These are phyloP conservation scores for Gentiana dahurica DNA, from an alignment of 257 asterid genomes.

Conservation along the genomic window DNA sequence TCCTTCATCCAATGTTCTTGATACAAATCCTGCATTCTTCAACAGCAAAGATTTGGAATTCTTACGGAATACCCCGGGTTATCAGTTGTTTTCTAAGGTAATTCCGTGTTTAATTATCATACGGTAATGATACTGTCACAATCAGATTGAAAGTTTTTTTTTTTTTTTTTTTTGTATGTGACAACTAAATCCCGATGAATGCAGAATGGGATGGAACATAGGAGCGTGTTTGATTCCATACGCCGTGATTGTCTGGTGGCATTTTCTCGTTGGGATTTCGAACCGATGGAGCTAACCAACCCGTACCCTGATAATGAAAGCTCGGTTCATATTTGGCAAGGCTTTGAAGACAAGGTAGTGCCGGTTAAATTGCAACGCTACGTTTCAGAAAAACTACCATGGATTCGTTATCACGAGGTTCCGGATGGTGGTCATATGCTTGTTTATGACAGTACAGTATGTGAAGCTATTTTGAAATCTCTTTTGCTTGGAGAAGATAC, in stretches of 20 bases:
- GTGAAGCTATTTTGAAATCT: conserved; percentile 84
- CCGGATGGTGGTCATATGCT: conserved; percentile 86
- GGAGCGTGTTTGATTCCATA: conserved; percentile 51
- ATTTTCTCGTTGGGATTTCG: conserved; percentile 87
- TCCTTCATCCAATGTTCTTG: conserved; percentile 78
- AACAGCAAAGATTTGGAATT: conserved; percentile 64
- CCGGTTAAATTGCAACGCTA: conserved; percentile 58
- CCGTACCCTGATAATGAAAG: conserved; percentile 34
- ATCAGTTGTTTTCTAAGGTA: conserved; percentile 71
- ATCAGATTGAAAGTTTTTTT: neutral
- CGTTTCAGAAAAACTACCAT: conserved; percentile 52
- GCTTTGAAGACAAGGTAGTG: conserved; percentile 40
- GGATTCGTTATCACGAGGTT: conserved; percentile 91
- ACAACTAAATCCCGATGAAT: neutral
- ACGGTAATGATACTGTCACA: neutral
- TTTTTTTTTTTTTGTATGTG: too few species aligned
- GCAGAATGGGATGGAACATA: conserved; percentile 54
- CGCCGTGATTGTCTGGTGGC: conserved; percentile 71
- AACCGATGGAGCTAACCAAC: conserved; percentile 53
- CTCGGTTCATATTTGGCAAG: conserved; percentile 42
- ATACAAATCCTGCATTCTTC: conserved; percentile 60
- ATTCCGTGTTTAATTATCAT: neutral
- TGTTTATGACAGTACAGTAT: conserved; percentile 63
- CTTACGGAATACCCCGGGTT: conserved; percentile 71
- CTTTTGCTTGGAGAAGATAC: conserved; percentile 76